Conservation (phyloP, 192 early-diverging fungal genomes). For the Lobosporangium transversale region DNA sequence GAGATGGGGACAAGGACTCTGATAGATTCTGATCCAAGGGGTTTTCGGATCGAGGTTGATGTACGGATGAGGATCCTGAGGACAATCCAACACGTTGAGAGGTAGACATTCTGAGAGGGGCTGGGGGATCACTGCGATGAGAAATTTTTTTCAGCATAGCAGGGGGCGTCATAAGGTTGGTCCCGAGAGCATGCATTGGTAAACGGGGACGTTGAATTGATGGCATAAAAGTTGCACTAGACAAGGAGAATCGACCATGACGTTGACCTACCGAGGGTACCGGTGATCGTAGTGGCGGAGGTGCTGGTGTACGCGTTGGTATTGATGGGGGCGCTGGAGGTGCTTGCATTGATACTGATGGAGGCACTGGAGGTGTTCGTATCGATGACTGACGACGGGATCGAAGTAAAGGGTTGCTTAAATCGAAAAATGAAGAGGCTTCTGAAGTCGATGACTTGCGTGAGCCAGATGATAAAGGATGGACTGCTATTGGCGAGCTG, state of each 20-base stretch:
- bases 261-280: conserved; percentile 18
- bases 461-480: too few species aligned
- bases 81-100: conserved; percentile 2
- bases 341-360: too few species aligned
- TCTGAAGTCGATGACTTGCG: conserved; percentile 1
- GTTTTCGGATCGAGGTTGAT: conserved; percentile 7
- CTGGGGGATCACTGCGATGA: conserved; percentile 20
- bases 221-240: conserved; percentile 31
- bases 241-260: conserved; percentile 31
- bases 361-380: too few species aligned
- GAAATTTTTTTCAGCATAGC: conserved; percentile 43
- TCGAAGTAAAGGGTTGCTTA: background rate
- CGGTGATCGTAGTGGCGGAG: too few species aligned
- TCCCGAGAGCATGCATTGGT: conserved; percentile 31
- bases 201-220: conserved; percentile 29
- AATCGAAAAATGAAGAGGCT: background rate
- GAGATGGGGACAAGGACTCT: background rate
- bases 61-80: conserved; percentile 1
- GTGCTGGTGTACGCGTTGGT: too few species aligned
- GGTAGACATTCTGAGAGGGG: conserved; percentile 28
- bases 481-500: conserved; percentile 11
- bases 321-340: too few species aligned
- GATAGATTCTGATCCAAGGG: conserved; percentile 11
- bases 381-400: conserved; percentile 2
- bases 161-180: conserved; percentile 36